These are phyloP conservation scores for Fusarium heterosporum DNA, from an alignment of 2,329 filamentous ascomycete species.

Conservation along the genomic window DNA sequence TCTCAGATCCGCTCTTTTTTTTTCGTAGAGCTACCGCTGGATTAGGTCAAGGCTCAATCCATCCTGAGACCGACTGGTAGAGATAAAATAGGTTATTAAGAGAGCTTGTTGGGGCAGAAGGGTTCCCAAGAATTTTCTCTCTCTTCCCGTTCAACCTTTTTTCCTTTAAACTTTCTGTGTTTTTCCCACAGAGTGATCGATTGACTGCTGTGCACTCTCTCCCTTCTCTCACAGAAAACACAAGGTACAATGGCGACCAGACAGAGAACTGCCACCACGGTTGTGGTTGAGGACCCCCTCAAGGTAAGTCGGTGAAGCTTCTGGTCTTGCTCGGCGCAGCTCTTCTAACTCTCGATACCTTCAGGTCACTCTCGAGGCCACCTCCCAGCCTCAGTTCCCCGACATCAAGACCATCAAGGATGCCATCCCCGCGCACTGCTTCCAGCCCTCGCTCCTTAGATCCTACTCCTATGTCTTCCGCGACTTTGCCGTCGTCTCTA, in stretches of 20 bases:
- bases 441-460: conserved; percentile 63
- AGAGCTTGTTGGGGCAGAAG: conserved; percentile 23
- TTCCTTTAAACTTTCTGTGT: conserved; percentile 2
- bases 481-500: conserved; percentile 63
- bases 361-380: conserved; percentile 38
- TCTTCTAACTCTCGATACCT: conserved; percentile 12
- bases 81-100: conserved; percentile 3
- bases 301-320: conserved; percentile 28
- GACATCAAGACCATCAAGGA: conserved; percentile 50
- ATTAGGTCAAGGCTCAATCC: conserved; percentile 39
- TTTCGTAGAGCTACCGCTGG: conserved; percentile 36
- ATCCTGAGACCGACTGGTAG: conserved; percentile 21
- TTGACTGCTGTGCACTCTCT: conserved; percentile 3
- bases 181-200: conserved; percentile 1
- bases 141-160: conserved; percentile 3
- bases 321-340: not conserved
- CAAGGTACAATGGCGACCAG: conserved; percentile 41
- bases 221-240: conserved; percentile 3
- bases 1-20: conserved; percentile 15
- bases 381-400: conserved; percentile 42
- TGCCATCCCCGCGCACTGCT: conserved; percentile 72
- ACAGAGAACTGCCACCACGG: conserved; percentile 45
- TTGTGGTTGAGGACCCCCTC: conserved; percentile 32
- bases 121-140: not conserved
- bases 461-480: conserved; percentile 68